phyloP scores from a whole-genome alignment of 2,329 filamentous ascomycete species.

The Aspergillus floridensis region DNA sequence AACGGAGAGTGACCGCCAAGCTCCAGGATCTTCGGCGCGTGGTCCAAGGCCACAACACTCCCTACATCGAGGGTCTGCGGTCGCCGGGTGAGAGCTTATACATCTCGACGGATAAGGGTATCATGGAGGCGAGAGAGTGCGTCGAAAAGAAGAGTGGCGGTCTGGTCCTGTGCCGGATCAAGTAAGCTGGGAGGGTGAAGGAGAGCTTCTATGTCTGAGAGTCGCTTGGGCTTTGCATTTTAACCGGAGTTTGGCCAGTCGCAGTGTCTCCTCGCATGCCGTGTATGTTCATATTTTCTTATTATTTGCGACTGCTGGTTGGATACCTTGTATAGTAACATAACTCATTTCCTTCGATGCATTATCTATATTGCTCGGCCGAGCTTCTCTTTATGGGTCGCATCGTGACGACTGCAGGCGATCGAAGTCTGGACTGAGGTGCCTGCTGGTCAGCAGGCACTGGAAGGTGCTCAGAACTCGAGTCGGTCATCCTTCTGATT shows the following conservation, averaged over 20 bases:
- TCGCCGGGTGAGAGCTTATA: slow-evolving; percentile 80
- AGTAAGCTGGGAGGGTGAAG: slow-evolving; percentile 5
- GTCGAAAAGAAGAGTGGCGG: slow-evolving; percentile 79
- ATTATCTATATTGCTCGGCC: slow-evolving; percentile 10
- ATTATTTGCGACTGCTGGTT: slow-evolving; percentile 32
- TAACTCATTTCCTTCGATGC: slow-evolving; percentile 30
- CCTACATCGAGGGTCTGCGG: slow-evolving; percentile 68
- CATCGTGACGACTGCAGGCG: background rate
- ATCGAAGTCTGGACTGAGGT: background rate
- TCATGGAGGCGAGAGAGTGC: slow-evolving; percentile 80
- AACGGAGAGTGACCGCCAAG: slow-evolving; percentile 65
- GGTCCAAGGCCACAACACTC: slow-evolving; percentile 64
- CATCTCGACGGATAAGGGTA: slow-evolving; percentile 70
- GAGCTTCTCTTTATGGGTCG: background rate
- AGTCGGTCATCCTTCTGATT: background rate
- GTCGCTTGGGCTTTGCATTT: slow-evolving; percentile 33
- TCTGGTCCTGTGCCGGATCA: slow-evolving; percentile 69
- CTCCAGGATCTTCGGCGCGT: slow-evolving; percentile 62
- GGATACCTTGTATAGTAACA: slow-evolving; percentile 40
- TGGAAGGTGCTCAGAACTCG: background rate
- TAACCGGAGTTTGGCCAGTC: slow-evolving; percentile 39
- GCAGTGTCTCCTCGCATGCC: slow-evolving; percentile 32
- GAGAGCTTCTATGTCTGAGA: slow-evolving; percentile 15
- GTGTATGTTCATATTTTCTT: slow-evolving; percentile 16
- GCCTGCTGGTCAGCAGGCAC: background rate